A percentile compares a stretch with the other conserved stretches of the same genome.
Evolutionary conservation across 768 basidiomycete genomes (phyloP).

Genomic region (Kwoniella mangroviensis): DNA sequence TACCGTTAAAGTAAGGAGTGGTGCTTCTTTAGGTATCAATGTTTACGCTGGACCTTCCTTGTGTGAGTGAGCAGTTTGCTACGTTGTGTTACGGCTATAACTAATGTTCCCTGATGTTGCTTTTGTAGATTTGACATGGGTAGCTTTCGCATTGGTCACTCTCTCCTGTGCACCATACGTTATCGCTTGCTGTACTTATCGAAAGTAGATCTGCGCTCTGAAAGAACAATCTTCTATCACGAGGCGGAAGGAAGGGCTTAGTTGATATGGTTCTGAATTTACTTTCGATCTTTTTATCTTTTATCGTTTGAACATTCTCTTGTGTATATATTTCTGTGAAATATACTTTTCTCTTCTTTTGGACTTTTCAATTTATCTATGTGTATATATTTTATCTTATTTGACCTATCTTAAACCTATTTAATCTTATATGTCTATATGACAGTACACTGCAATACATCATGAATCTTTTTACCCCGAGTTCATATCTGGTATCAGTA

Average conservation of each 20-base stretch:
- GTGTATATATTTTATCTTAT: background rate
- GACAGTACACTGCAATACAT: too few relatives aligned
- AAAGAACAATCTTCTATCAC: background rate
- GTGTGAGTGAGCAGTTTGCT: conserved; percentile 38
- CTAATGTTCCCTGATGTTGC: too few relatives aligned
- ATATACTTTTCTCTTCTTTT: background rate
- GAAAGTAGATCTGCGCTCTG: conserved; percentile 21
- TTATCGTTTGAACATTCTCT: too few relatives aligned
- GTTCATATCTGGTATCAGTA: too few relatives aligned
- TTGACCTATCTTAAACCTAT: background rate
- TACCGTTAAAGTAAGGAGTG: conserved; percentile 40
- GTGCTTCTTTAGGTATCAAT: conserved; percentile 40
- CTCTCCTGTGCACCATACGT: conserved; percentile 53
- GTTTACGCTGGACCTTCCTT: conserved; percentile 49
- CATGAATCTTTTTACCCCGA: too few relatives aligned
- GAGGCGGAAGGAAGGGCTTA: background rate
- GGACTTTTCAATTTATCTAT: background rate
- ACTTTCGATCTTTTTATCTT: background rate
- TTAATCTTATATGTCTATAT: background rate
- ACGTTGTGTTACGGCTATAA: too few relatives aligned
- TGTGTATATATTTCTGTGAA: background rate
- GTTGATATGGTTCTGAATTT: background rate
- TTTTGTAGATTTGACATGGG: conserved; percentile 53
- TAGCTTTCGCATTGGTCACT: conserved; percentile 50
- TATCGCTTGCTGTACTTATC: conserved; percentile 53